A percentile compares a stretch with the other conserved stretches of the same genome.
phyloP scores from a whole-genome alignment of 2,329 filamentous ascomycete species.

The Tolypocladium pustulatum region DNA sequence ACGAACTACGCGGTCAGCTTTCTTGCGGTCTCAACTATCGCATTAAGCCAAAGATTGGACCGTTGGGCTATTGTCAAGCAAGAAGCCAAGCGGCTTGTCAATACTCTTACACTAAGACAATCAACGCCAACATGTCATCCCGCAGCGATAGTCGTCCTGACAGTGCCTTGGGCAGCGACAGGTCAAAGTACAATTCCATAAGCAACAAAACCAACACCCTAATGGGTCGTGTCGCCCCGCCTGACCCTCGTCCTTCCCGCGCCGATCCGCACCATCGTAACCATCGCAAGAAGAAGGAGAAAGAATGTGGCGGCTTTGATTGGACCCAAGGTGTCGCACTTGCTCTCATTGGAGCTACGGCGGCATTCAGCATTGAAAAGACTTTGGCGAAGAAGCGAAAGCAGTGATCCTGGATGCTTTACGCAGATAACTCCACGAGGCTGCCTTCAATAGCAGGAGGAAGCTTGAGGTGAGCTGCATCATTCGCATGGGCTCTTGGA shows the following conservation, averaged over 20 bases:
- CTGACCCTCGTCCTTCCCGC: neutral
- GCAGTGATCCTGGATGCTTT: neutral
- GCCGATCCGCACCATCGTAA: constrained; percentile 2
- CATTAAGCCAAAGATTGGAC: neutral
- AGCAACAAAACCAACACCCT: neutral
- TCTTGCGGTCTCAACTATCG: neutral
- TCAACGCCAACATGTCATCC: neutral
- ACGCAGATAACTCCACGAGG: too few species aligned
- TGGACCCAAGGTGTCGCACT: constrained; percentile 4
- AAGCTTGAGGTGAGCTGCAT: too few species aligned
- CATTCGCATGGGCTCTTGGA: neutral
- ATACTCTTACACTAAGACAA: neutral
- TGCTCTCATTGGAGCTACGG: constrained; percentile 4
- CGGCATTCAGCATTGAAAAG: constrained; percentile 5
- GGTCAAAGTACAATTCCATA: neutral
- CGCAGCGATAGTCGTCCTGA: neutral
- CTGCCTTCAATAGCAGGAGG: too few species aligned
- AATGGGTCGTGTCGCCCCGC: neutral
- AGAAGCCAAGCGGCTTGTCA: neutral
- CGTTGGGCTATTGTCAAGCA: neutral
- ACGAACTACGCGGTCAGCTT: neutral
- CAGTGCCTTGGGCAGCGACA: neutral
- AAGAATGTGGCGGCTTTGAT: constrained; percentile 4
- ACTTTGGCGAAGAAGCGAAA: constrained; percentile 1
- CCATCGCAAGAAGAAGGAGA: constrained; percentile 1